Base-by-base conservation (phyloP, 75 land plant genomes). In the Isoetes taiwanensis region DNA sequence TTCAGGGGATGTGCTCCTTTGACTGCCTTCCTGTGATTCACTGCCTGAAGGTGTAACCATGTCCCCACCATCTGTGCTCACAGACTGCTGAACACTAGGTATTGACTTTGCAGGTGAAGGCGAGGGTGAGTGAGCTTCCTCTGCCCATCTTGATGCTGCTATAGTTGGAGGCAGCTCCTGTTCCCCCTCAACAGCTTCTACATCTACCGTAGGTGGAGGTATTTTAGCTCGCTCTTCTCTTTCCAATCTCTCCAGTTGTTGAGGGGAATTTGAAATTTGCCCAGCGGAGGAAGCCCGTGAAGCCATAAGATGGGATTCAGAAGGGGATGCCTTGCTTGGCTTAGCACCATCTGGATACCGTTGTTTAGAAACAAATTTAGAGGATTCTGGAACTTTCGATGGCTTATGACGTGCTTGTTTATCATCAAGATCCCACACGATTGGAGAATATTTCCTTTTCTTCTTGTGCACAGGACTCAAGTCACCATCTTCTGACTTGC, bases 401-500 rank as follows among this genome's bases (percentile, higher is more conserved):
- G 55, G 2, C 48, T 20, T 2, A n/a, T n/a, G n/a, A n/a, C n/a
- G 42, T 14, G 54, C 25, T 9, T 64, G 72, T 65, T 63, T 66
- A 3, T 86, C 94, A 23, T 83, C 87, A 24, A 72, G 67, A 63
- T 90, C 88, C 97, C 97, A 90, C 6, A 86, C 80, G 54, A 90
- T 83, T 5, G 88, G 94, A 25, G 80, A 72, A 61, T 75, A 86
- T 68, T 86, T 90, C 41, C 88, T 71, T 61, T 83, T 90, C 74
- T 48, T 85, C n/a, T n/a, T n/a, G n/a, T n/a, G n/a, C n/a, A n/a
- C n/a, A n/a, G n/a, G n/a, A n/a, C n/a, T n/a, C n/a, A n/a, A n/a
- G 31, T 32, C 65, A 16, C 59, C 68, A 5, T 57, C 77, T n/a
- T n/a, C n/a, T 6, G 84, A 78, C n/a, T 68, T 73, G 68, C 84